phyloP scores from a whole-genome alignment of 2,329 filamentous ascomycete species.

The Claviceps sp. region DNA sequence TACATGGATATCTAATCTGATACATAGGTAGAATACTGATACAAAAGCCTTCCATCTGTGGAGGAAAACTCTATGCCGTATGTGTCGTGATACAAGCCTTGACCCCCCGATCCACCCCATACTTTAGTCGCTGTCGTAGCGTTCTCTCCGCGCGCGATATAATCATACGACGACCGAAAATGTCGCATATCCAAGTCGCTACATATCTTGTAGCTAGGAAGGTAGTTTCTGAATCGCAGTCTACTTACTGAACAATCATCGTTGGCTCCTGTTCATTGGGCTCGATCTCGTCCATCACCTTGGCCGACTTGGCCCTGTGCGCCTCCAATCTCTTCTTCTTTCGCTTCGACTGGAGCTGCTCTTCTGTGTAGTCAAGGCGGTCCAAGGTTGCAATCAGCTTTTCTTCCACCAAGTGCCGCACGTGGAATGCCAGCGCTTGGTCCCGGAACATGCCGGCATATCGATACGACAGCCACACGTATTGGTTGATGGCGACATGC shows the following conservation, averaged over 20 bases:
- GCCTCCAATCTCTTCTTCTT: slow-evolving; percentile 12
- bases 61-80: not conserved
- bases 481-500: slow-evolving; percentile 72
- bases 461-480: slow-evolving; percentile 87
- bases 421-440: slow-evolving; percentile 62
- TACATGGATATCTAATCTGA: not conserved
- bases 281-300: not conserved
- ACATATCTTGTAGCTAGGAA: not conserved
- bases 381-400: slow-evolving; percentile 42
- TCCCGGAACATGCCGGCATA: slow-evolving; percentile 70
- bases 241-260: not conserved
- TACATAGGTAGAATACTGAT: not conserved
- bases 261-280: not conserved
- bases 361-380: slow-evolving; percentile 36
- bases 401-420: slow-evolving; percentile 64
- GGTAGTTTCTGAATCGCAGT: not conserved
- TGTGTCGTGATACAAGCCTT: not conserved
- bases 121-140: not conserved
- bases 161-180: too few relatives aligned
- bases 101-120: not conserved
- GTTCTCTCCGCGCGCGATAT: not conserved
- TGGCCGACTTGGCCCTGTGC: slow-evolving; percentile 5
- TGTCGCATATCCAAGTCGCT: not conserved
- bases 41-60: not conserved
- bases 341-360: slow-evolving; percentile 17